These are phyloP conservation scores for Thalia dealbata DNA, from an alignment of 176 grass and related monocot species.

Conservation along the genomic window DNA sequence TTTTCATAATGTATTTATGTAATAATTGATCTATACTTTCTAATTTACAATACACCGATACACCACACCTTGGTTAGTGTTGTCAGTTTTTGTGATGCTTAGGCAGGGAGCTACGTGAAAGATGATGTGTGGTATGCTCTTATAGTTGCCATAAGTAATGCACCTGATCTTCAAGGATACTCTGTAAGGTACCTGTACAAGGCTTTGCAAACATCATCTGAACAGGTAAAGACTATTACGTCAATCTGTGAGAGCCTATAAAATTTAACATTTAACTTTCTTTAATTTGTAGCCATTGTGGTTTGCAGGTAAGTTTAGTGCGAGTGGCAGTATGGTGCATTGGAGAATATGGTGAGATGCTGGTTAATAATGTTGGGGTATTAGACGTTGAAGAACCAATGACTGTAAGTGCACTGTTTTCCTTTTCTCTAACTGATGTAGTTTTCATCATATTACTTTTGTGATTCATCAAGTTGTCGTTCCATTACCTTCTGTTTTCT, in stretches of 20 bases:
- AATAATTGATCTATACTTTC: not conserved
- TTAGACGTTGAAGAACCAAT: slow-evolving; percentile 74
- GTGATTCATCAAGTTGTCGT: not conserved
- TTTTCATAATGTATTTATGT: too few species aligned
- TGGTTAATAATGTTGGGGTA: slow-evolving; percentile 74
- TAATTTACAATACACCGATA: not conserved
- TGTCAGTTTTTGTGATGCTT: slow-evolving; percentile 15
- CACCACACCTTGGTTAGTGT: not conserved
- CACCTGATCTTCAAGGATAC: slow-evolving; percentile 95
- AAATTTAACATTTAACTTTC: slow-evolving; percentile 19
- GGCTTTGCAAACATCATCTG: slow-evolving; percentile 47
- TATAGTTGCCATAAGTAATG: slow-evolving; percentile 83
- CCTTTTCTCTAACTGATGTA: not conserved
- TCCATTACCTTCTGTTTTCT: not conserved
- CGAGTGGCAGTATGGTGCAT: slow-evolving; percentile 94
- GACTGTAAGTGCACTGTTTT: slow-evolving; percentile 45
- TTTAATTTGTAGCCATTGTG: slow-evolving; percentile 4
- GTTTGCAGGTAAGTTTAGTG: slow-evolving; percentile 83
- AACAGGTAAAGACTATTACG: slow-evolving; percentile 53
- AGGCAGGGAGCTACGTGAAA: slow-evolving; percentile 91
- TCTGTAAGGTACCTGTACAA: slow-evolving; percentile 86
- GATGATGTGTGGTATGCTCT: slow-evolving; percentile 95
- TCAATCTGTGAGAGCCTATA: slow-evolving; percentile 4
- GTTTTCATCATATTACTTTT: not conserved
- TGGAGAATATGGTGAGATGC: slow-evolving; percentile 98